Conservation (phyloP, 148 eudicot genomes). For the Rheum nobile region DNA sequence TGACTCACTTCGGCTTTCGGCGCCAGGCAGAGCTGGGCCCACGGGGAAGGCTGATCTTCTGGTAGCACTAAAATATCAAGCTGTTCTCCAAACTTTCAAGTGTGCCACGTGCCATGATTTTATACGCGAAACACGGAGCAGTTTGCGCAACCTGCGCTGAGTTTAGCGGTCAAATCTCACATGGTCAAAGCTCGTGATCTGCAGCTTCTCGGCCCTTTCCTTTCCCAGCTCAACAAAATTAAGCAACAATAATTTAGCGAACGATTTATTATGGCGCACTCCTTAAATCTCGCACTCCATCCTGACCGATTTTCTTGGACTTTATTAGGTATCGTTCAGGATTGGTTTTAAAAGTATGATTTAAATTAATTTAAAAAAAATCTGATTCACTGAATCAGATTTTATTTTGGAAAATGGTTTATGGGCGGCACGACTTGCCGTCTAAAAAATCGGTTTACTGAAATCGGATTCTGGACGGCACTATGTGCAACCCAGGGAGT, state of each 20-base stretch:
- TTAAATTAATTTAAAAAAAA: too few species aligned
- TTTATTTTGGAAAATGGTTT: too few species aligned
- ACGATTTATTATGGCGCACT: too few species aligned
- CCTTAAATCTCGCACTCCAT: too few species aligned
- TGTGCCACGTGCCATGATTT: neutral
- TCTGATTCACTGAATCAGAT: too few species aligned
- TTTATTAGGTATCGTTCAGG: too few species aligned
- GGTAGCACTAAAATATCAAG: neutral
- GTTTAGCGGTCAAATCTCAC: neutral
- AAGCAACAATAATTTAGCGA: neutral
- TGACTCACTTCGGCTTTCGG: neutral
- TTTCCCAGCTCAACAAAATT: neutral
- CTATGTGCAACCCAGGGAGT: too few species aligned
- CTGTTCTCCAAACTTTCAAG: neutral
- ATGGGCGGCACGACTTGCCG: too few species aligned
- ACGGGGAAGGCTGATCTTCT: neutral
- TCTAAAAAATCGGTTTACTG: too few species aligned
- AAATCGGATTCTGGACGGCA: too few species aligned
- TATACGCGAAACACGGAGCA: neutral
- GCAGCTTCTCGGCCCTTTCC: neutral
- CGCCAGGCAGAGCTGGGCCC: slow-evolving; percentile 1
- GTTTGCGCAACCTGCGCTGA: neutral
- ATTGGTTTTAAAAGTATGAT: too few species aligned
- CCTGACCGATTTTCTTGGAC: too few species aligned
- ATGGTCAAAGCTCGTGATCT: neutral